Percentiles rank a stretch among this genome's conserved stretches.
These are phyloP conservation scores for Termitomyces sp. DNA, from an alignment of 1,284 basidiomycete species.

Conservation along the genomic window DNA sequence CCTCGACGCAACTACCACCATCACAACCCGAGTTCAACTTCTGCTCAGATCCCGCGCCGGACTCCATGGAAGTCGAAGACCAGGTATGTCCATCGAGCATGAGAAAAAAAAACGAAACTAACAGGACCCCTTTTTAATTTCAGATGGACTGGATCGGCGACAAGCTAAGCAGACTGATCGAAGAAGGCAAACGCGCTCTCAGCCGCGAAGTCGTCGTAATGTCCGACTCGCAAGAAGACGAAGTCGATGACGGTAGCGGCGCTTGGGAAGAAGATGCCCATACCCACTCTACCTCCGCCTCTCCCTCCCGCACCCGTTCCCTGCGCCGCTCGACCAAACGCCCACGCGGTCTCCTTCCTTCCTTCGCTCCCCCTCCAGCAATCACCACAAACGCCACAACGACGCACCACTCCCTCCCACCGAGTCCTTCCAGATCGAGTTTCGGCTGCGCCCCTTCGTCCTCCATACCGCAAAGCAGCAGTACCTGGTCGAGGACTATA, in stretches of 20 bases:
- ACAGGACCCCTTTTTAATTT: not conserved
- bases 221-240: conserved; percentile 66
- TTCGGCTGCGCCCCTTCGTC: conserved; percentile 1
- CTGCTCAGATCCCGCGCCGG: conserved; percentile 20
- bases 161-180: conserved; percentile 59
- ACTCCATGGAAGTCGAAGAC: conserved; percentile 37
- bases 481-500: conserved; percentile 14
- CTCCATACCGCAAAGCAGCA: conserved; percentile 1
- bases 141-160: conserved; percentile 76
- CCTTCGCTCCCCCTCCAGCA: conserved; percentile 15
- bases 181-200: conserved; percentile 68
- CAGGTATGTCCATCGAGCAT: conserved; percentile 29
- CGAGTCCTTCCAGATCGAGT: not conserved
- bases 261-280: conserved; percentile 52
- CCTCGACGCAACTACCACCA: conserved; percentile 19
- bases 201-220: conserved; percentile 67
- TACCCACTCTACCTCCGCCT: conserved; percentile 8
- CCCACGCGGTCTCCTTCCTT: conserved; percentile 22
- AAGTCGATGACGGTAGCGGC: conserved; percentile 66
- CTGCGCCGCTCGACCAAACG: conserved; percentile 18
- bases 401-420: conserved; percentile 1
- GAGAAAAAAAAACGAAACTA: not conserved
- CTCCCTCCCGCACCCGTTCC: conserved; percentile 20
- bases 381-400: conserved; percentile 16
- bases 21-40: conserved; percentile 36